phyloP scores from a whole-genome alignment of 1,284 basidiomycete genomes.

The Cutaneotrichosporon cyanovorans region DNA sequence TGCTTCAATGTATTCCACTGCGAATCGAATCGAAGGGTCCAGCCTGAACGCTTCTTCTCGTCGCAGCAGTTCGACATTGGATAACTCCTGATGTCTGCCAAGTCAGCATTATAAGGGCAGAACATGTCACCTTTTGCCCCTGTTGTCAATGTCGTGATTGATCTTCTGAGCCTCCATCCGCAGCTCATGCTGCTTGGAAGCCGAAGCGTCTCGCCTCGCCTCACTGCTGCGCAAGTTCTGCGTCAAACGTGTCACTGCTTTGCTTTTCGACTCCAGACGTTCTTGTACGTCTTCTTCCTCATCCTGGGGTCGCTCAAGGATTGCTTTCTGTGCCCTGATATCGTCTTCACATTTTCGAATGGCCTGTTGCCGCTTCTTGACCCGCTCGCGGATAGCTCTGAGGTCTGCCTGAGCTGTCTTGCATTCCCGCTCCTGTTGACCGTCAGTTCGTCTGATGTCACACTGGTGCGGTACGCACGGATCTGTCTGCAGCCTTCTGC shows the following conservation, averaged over 20 bases:
- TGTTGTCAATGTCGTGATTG: conserved; percentile 1
- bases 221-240: too few relatives aligned
- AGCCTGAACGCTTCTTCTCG: conserved; percentile 48
- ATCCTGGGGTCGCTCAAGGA: not conserved
- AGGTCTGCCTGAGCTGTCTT: not conserved
- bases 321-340: not conserved
- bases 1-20: conserved; percentile 67
- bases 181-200: not conserved
- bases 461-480: too few relatives aligned
- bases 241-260: not conserved
- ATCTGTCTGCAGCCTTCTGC: too few relatives aligned
- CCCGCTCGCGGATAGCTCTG: not conserved
- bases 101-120: not conserved
- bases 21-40: conserved; percentile 53
- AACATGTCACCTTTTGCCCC: not conserved
- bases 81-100: conserved; percentile 55
- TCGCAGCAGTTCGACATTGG: conserved; percentile 53
- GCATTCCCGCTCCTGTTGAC: too few relatives aligned
- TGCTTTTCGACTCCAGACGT: not conserved
- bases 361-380: not conserved
- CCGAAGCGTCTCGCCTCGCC: too few relatives aligned
- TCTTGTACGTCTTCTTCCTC: conserved; percentile 1
- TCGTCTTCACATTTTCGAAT: not conserved
- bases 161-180: not conserved
- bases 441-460: too few relatives aligned